Base-by-base conservation (phyloP, 2,329 filamentous ascomycete genomes). In the Epichloe brachyelytri region DNA sequence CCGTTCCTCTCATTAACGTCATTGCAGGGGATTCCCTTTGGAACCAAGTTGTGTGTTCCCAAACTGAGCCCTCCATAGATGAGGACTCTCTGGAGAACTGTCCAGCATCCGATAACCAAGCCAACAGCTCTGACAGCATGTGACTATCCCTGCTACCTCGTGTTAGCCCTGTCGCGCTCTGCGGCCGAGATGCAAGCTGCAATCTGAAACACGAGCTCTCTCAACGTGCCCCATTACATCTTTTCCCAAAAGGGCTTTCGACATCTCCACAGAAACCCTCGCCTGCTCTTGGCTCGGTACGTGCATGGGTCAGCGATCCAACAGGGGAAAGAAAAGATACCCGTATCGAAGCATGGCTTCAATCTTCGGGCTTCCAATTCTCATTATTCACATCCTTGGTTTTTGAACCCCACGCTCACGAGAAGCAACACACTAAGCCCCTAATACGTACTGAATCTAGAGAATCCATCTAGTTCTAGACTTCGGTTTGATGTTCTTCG, bases 81-180 rank as follows among this genome's bases (percentile, higher is more conserved):
- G 44, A 33, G 38, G 33, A 20, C n/a, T 5, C 11, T 26, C 14
- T 17, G 19, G 38, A 30, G 14, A 10, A 8, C 10, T 19, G 30
- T 26, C 33, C 33, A 26, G 12, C 19, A 20, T 37, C 19, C 38
- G 48, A 17, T 34, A 7, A 20, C 43, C 30, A 43, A 30, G 34
- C 8, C 12, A 7, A 15, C 26, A 22, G 37, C 22, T 22, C 15
- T 20, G 39, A 46, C 36, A 33, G 43, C 43, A 46, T 47, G 26
- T 43, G 43, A 34, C 38, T 14, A 52, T 54, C 52, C 52, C 30
- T 54, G 50, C 30, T 43, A 37, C 52, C 50, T 54, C 52, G 52
- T 54, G 49, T 52, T 49, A 43, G 43, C 47, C 52, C 50, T 52
- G 50, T 40, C 34, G 33, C 39, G 33, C 43, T 44, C 46, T 54